These are phyloP conservation scores for Allium fistulosum DNA, from an alignment of 106 monocot genomes.

Conservation along the genomic window DNA sequence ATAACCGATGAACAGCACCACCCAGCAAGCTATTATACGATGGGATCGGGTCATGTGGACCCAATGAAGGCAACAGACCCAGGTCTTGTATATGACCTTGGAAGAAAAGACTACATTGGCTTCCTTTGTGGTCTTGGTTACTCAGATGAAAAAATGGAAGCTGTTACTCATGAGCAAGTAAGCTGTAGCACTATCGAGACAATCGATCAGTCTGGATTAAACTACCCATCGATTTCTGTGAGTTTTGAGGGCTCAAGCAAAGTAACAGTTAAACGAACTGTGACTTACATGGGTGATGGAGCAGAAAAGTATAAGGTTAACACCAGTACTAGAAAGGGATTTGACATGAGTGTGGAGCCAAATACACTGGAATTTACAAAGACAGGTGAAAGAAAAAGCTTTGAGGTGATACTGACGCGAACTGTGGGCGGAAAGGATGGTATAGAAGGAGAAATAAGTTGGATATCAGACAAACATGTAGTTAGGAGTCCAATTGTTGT, in stretches of 20 bases:
- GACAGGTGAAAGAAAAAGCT: constrained; percentile 21
- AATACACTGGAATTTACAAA: constrained; percentile 13
- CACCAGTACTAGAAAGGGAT: constrained; percentile 9
- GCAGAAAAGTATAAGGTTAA: neutral
- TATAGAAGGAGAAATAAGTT: constrained; percentile 1
- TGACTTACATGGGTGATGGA: constrained; percentile 20
- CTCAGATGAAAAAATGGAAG: neutral
- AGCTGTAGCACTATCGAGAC: constrained; percentile 7
- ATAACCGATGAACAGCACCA: constrained; percentile 19
- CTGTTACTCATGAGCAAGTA: constrained; percentile 5
- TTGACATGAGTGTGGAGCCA: constrained; percentile 18
- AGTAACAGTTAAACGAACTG: constrained; percentile 17
- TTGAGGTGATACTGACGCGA: constrained; percentile 9
- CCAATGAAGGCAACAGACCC: constrained; percentile 39
- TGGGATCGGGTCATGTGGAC: constrained; percentile 51
- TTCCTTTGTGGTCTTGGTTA: constrained; percentile 38
- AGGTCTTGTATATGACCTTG: constrained; percentile 45
- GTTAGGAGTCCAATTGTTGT: constrained; percentile 18
- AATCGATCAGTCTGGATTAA: constrained; percentile 19
- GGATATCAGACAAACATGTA: constrained; percentile 19
- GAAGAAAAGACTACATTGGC: constrained; percentile 19
- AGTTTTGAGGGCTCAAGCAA: neutral
- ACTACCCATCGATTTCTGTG: constrained; percentile 45
- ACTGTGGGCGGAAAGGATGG: neutral
- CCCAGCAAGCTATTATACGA: constrained; percentile 11